phyloP scores from a whole-genome alignment of 1,139 yeast genomes.

The Magnusiomyces tetraspermus region DNA sequence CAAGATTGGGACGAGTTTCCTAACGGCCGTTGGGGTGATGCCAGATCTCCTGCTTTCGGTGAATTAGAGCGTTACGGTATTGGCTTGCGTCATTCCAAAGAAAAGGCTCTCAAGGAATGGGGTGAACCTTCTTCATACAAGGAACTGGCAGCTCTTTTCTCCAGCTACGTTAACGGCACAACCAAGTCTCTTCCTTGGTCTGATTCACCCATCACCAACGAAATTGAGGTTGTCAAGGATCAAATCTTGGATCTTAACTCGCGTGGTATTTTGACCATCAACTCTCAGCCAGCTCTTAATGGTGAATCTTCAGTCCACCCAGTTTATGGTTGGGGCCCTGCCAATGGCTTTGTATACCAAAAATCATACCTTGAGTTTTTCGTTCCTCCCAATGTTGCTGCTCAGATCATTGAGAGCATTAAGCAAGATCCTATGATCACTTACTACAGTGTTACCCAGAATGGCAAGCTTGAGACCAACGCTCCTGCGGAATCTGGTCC shows the following conservation, averaged over 20 bases:
- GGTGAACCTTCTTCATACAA: slow-evolving; percentile 56
- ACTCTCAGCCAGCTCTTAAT: slow-evolving; percentile 91
- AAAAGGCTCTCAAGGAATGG: slow-evolving; percentile 79
- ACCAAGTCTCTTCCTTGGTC: slow-evolving; percentile 87
- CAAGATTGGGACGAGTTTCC: slow-evolving; percentile 94
- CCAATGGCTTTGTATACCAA: slow-evolving; percentile 84
- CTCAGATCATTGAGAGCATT: slow-evolving; percentile 37
- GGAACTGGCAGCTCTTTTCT: slow-evolving; percentile 55
- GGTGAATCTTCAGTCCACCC: slow-evolving; percentile 65
- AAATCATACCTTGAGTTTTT: slow-evolving; percentile 84
- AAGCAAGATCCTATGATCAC: slow-evolving; percentile 49
- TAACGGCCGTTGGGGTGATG: slow-evolving; percentile 92
- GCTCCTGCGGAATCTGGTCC: slow-evolving; percentile 63
- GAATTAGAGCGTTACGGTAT: slow-evolving; percentile 60
- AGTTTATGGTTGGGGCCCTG: slow-evolving; percentile 92
- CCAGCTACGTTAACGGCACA: slow-evolving; percentile 58
- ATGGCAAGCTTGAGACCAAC: slow-evolving; percentile 53
- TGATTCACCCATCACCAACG: slow-evolving; percentile 77
- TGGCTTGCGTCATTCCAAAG: slow-evolving; percentile 43
- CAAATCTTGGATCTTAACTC: slow-evolving; percentile 54
- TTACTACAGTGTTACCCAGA: slow-evolving; percentile 63
- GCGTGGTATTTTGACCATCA: slow-evolving; percentile 67
- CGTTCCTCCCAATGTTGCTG: slow-evolving; percentile 50
- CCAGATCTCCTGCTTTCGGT: slow-evolving; percentile 89
- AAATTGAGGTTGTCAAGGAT: slow-evolving; percentile 54